These are phyloP conservation scores for Hirsutella minnesotensis DNA, from an alignment of 2,329 filamentous ascomycete species.

Conservation along the genomic window DNA sequence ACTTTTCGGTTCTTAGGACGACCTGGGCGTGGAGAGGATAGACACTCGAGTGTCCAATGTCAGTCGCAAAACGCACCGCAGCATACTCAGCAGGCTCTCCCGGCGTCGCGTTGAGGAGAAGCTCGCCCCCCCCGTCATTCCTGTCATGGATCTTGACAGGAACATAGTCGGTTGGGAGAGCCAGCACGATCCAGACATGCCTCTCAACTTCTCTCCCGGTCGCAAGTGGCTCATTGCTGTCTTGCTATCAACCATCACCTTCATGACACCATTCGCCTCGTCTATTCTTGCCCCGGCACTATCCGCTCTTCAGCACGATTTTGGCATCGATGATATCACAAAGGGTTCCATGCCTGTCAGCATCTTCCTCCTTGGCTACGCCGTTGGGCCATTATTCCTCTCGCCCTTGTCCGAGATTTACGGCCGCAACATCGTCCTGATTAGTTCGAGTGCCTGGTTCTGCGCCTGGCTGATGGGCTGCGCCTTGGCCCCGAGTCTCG, in stretches of 20 bases:
- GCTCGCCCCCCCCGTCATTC: slow-evolving; percentile 24
- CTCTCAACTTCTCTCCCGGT: slow-evolving; percentile 41
- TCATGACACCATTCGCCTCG: slow-evolving; percentile 54
- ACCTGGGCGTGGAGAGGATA: slow-evolving; percentile 7
- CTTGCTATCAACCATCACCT: slow-evolving; percentile 47
- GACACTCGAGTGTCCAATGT: slow-evolving; percentile 8
- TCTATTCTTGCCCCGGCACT: slow-evolving; percentile 45
- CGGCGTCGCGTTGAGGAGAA: slow-evolving; percentile 16
- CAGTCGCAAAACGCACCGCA: slow-evolving; percentile 12
- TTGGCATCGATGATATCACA: slow-evolving; percentile 25
- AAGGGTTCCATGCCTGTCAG: slow-evolving; percentile 42
- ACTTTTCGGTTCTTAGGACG: slow-evolving; percentile 3
- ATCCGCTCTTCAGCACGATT: slow-evolving; percentile 28
- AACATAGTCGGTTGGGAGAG: slow-evolving; percentile 50
- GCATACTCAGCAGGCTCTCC: slow-evolving; percentile 7
- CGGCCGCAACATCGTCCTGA: slow-evolving; percentile 45
- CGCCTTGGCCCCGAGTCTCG: slow-evolving; percentile 43
- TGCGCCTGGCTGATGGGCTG: slow-evolving; percentile 53
- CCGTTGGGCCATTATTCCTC: slow-evolving; percentile 43
- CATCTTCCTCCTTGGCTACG: slow-evolving; percentile 50
- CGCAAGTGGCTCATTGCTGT: slow-evolving; percentile 48
- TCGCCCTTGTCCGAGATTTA: slow-evolving; percentile 53
- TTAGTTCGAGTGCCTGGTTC: slow-evolving; percentile 46
- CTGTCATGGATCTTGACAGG: slow-evolving; percentile 35
- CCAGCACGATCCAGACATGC: slow-evolving; percentile 44